Base-by-base conservation (phyloP, 2,329 filamentous ascomycete species). In the Cercospora sp. region DNA sequence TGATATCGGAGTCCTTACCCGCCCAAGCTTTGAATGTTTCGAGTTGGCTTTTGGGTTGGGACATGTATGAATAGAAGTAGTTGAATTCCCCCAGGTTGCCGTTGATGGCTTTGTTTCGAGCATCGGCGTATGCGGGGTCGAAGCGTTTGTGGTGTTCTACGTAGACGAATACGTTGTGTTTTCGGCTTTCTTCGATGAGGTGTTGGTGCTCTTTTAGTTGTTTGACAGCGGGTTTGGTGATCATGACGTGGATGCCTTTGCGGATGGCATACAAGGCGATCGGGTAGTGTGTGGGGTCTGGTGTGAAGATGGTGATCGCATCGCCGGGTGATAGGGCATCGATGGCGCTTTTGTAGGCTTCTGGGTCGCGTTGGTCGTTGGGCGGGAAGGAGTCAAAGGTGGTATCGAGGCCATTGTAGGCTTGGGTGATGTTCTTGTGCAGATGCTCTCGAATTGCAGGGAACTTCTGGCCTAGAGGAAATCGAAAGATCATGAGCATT, bases 51-150 rank as follows among this genome's bases (percentile, higher is more conserved):
- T 96, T 96, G 69, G 90, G 91, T 84, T 97, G 93, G 60, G 89
- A 92, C 93, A 97, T 96, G 87, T 97, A 97, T 75, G 88, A 91
- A 86, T 97, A 97, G 80, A 96, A 97, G 85, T 97, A 97, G 85
- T 96, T 97, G 88, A 97, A 97, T 81, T 97, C 93, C 72, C 94
- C 94, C 7, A 97, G 84, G 63, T 61, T 71, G 45, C 76, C 76
- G 36, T 85, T 88, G 77, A 87, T 83, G 13, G 92, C 92, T 74
- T 90, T 89, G 82, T 90, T 90, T 60, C 90, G 87, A 13, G 94
- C 94, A 79, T 97, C 94, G 13, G 92, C 88, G 83, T 97, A 97
- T 23, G 93, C 93, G 1, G 94, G 94, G 79, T 97, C 94, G 82
- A 90, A 97, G 67, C 94, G 92, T 85, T 97, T 97, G 87, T 97